phyloP scores from a whole-genome alignment of 257 asterid species.

The Plantago ovata region DNA sequence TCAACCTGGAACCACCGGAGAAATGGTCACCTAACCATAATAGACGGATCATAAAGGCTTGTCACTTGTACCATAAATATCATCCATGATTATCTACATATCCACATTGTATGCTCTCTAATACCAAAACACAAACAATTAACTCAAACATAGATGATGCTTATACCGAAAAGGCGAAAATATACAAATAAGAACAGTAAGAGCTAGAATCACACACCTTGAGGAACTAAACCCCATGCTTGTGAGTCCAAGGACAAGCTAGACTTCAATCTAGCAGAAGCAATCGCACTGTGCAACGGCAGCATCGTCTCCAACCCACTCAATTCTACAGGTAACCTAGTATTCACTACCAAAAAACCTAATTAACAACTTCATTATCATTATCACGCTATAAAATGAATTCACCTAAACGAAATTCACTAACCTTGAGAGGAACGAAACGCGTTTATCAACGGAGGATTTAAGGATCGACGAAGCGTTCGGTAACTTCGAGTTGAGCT shows the following conservation, averaged over 20 bases:
- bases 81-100: no score
- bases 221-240: constrained; percentile 58
- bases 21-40: no score
- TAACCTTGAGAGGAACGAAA: constrained; percentile 43
- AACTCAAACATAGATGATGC: no score
- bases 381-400: no score
- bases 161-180: no score
- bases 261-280: constrained; percentile 53
- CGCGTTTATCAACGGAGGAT: constrained; percentile 30
- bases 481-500: constrained; percentile 21
- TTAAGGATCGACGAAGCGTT: constrained; percentile 24
- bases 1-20: no score
- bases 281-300: constrained; percentile 64
- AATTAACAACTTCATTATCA: not conserved
- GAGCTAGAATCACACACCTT: constrained; percentile 35
- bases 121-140: no score
- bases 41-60: no score
- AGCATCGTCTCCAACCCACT: constrained; percentile 47
- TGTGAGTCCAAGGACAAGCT: constrained; percentile 49
- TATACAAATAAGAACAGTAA: no score
- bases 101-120: no score
- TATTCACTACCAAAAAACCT: not conserved
- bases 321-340: constrained; percentile 62
- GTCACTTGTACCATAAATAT: no score
- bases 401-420: not conserved